Evolutionary conservation across 352 stramenopile genomes (phyloP).

Genomic region (Phytophthora sp.): DNA sequence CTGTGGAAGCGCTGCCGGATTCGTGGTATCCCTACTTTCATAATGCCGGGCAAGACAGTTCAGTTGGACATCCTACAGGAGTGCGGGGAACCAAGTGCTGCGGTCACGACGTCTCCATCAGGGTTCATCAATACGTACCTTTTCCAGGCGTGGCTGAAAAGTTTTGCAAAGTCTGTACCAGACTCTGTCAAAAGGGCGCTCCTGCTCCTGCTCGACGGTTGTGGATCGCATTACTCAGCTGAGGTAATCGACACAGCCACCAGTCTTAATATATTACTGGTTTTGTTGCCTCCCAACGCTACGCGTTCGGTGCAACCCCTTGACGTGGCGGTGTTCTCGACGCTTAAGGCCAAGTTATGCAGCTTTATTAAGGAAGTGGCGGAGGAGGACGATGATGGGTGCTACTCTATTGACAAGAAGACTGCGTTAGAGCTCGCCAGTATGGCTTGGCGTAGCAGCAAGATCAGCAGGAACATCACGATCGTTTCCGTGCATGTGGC

Average conservation of each 20-base stretch:
- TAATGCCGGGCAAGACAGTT: conserved; percentile 11
- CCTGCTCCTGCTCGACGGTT: conserved; percentile 18
- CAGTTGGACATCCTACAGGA: background rate
- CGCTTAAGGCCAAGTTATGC: conserved; percentile 22
- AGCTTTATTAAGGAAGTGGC: conserved; percentile 19
- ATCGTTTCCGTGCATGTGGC: conserved; percentile 6
- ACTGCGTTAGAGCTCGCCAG: conserved; percentile 15
- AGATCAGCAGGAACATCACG: conserved; percentile 15
- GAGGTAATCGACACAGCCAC: conserved; percentile 7
- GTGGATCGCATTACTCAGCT: conserved; percentile 21
- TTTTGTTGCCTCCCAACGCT: conserved; percentile 15
- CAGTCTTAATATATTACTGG: conserved; percentile 6
- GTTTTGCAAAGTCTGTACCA: conserved; percentile 8
- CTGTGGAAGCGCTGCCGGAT: conserved; percentile 20
- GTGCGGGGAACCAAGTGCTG: background rate
- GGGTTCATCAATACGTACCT: conserved; percentile 27
- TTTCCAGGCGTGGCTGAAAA: conserved; percentile 19
- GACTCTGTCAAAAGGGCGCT: background rate
- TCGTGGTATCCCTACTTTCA: conserved; percentile 23
- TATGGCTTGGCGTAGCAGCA: conserved; percentile 19
- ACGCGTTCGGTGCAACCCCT: conserved; percentile 30
- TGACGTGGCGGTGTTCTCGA: conserved; percentile 32
- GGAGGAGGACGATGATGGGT: conserved; percentile 13
- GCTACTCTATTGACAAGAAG: conserved; percentile 14
- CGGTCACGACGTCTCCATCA: conserved; percentile 20